Base-by-base conservation (phyloP, 805 yeast genomes). In the Phaffomyces antillensis region DNA sequence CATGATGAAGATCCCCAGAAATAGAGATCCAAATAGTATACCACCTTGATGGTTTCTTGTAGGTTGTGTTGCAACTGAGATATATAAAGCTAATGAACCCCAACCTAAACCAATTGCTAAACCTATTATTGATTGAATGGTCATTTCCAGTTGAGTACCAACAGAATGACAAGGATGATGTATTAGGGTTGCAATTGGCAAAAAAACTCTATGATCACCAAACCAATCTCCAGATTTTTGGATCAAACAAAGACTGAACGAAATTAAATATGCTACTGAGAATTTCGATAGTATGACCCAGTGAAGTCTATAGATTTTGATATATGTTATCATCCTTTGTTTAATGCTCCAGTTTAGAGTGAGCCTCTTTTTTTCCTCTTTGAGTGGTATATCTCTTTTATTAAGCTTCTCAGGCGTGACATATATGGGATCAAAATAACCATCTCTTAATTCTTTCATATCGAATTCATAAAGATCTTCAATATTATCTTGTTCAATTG, bases 111-210 rank as follows among this genome's bases (percentile, higher is more conserved):
- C 78, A 5, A 72, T 42, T 1, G 64, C 61, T 1, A 62, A 56
- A 1, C 79, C 79, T 0, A 65, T 0, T 3, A 69, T 53, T 0
- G 77, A 68, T 13, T 58, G 58, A 4, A 67, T 2, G 0, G 75
- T 65, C 44, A 73, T 66, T 52, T 74, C 79, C 4, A 72, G 13
- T 52, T 75, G 79, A 1, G 72, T 63, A 11, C 79, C 78, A 7
- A 71, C 41, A 5, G 67, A 61, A 43, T 75, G 67, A 2, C 66
- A 72, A 0, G 79, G 76, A 53, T 75, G 80, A 42, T 70, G 72
- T 11, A 73, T 51, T 5, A 75, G 32, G 0, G 64, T 63, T 0
- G 76, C 69, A 2, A 74, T 41, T 1, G 76, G 75, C 23, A 71
- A 48, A 37, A 74, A 68, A 41, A 63, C 66, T 30, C 72, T 50